Evolutionary conservation across 2,329 filamentous ascomycete genomes (phyloP).

Genomic region (Plectosphaerella plurivora): DNA sequence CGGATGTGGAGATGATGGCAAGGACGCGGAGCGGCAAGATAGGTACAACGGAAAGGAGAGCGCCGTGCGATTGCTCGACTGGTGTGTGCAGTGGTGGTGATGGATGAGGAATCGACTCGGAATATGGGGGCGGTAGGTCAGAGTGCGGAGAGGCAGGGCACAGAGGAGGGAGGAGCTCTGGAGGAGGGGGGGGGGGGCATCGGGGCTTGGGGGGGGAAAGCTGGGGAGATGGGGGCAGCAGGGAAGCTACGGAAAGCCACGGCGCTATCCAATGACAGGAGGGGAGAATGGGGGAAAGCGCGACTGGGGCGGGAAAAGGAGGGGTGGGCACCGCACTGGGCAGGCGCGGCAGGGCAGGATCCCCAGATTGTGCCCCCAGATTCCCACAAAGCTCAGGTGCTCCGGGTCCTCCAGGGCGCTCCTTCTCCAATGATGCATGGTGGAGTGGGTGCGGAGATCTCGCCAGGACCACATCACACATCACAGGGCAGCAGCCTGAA

Average conservation of each 20-base stretch:
- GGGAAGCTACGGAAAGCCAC: not conserved
- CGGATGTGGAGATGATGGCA: too few species aligned
- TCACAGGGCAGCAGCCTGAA: too few species aligned
- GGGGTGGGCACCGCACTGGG: not conserved
- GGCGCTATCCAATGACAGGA: not conserved
- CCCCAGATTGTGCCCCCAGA: not conserved
- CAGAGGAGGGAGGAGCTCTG: not conserved
- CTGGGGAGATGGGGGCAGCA: conserved; percentile 15
- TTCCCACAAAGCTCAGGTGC: not conserved
- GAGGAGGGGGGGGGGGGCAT: too few species aligned
- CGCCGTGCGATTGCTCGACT: too few species aligned
- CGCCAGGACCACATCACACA: too few species aligned
- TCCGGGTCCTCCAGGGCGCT: not conserved
- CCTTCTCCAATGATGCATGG: not conserved
- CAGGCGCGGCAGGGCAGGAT: not conserved
- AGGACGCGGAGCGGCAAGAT: too few species aligned
- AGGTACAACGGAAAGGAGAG: too few species aligned
- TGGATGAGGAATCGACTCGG: conserved; percentile 11
- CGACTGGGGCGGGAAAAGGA: not conserved
- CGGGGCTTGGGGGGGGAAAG: conserved; percentile 15
- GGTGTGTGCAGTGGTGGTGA: not conserved
- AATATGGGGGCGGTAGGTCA: too few species aligned
- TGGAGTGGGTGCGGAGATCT: too few species aligned
- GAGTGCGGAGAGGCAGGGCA: not conserved
- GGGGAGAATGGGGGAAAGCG: not conserved